Base-by-base conservation (phyloP, 202 grass and related monocot genomes). In the Elaeis oleifera region DNA sequence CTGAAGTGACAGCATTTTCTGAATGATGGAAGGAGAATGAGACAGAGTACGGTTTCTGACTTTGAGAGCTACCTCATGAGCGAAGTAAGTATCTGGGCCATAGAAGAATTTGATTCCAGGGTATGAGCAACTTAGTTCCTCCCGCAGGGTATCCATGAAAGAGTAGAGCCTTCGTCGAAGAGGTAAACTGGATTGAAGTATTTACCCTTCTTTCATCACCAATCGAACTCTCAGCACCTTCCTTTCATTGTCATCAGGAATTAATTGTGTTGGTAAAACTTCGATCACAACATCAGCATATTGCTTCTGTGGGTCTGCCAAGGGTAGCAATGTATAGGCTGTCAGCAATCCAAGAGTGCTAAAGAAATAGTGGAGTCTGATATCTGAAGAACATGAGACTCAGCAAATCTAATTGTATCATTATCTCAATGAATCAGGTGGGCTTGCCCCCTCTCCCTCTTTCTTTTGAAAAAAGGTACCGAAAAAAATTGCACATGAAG, bases 211-310 rank as follows among this genome's bases (percentile, higher is more conserved):
- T 17, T 59, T 59, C 57, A 59, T 59, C 23, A 59, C 27, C 57
- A 59, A 6, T 5, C 16, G 24, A 16, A 59, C 57, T 4, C 25
- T 22, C 25, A 59, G 57, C 25, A 59, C 57, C 25, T 59, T 59
- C 24, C 57, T 24, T 59, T 59, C 57, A 24, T 59, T 59, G 57
- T 59, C 57, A 24, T 31, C 57, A 24, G 57, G 57, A 28, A 59
- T 59, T 16, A 59, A 17, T 17, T 28, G 57, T 13, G 57, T 59
- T 5, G 57, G 57, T 9, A 59, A 24, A 28, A 59, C 57, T 28
- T 59, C 57, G 5, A 59, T 59, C 6, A 59, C 57, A 1, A 22
- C 57, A 17, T 59, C 57, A 17, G 57, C 57, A 17, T 28, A 29
- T 28, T 59, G 57, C 21, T 59, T 59, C 57, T 59, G 57, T 18